Evolutionary conservation across 768 basidiomycete genomes (phyloP), one percentile per base, ranked within the genome.

Genomic region (Suillus cothurnatus): DNA sequence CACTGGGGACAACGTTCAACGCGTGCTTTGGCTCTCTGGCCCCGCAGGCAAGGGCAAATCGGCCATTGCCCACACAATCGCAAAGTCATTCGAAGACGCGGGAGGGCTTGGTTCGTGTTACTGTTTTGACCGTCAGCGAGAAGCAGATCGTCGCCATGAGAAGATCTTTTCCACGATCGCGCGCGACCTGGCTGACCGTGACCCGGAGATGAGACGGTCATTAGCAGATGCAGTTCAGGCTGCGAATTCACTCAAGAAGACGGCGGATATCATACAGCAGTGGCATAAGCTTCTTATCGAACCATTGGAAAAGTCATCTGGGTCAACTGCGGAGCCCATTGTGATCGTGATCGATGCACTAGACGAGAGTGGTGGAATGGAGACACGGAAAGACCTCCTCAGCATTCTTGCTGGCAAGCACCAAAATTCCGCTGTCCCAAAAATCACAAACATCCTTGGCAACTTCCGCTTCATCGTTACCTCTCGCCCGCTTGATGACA

Each of bases 1-100:
- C 43, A 60, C 61, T 11, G 32, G 49, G 14, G 57, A 49, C 15
- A 43, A 67, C 34, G 31, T 58, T 47, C 52, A 60, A n/a, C 62
- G 64, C 6, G 56, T 72, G 61, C 70, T 62, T 39, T 75, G 71
- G 71, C 58, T 75, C 21, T 66, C 61, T 50, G 75, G 75, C 14
- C 62, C 53, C 59, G 73, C 75, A 2, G 74, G 73, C 26, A 63
- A 53, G 19, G 74, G 74, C 5, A 75, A 75, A 64, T 70, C 75
- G 6, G 67, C 67, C 17, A 55, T 63, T 15, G 62, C 62, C 3
- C 62, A 63, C 26, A 63, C 62, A 1, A 63, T 63, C 6, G 68
- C 67, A 1, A 61, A 66, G 0, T 61, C 45, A 49, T 63, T 69
- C 34, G 60, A 47, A 14, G n/a, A 71, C 21, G 50, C 39, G 23